Conservation (phyloP, 345 rosid genomes). For the Lepidium africanum region DNA sequence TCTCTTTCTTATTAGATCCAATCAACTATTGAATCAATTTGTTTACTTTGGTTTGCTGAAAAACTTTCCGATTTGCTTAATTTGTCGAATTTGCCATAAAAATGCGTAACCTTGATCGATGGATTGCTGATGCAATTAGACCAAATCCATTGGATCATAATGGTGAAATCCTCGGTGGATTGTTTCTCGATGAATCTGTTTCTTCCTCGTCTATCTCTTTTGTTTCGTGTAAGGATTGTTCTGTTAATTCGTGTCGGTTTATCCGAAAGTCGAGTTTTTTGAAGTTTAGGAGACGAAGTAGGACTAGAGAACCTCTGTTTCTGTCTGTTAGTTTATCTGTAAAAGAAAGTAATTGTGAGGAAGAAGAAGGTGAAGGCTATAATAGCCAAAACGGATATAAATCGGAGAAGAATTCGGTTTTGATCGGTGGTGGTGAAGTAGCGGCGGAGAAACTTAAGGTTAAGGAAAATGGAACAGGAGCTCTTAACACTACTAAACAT, state of each 20-base stretch:
- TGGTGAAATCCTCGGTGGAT: conserved; percentile 33
- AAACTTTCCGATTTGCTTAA: conserved; percentile 9
- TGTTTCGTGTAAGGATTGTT: not conserved
- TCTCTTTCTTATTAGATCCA: not conserved
- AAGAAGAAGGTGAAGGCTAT: conserved; percentile 37
- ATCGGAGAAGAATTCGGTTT: conserved; percentile 3
- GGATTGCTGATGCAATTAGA: conserved; percentile 32
- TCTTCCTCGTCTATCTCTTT: conserved; percentile 44
- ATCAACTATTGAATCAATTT: not conserved
- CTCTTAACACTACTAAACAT: conserved; percentile 47
- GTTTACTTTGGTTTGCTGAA: not conserved
- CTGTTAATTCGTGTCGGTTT: conserved; percentile 14
- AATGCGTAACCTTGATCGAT: conserved; percentile 50
- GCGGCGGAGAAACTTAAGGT: not conserved
- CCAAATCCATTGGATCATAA: conserved; percentile 21
- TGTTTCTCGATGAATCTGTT: conserved; percentile 43
- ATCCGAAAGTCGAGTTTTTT: conserved; percentile 23
- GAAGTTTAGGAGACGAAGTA: conserved; percentile 22
- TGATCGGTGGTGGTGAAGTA: not conserved
- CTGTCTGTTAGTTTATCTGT: conserved; percentile 64
- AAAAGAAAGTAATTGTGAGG: conserved; percentile 40
- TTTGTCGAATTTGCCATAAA: conserved; percentile 4
- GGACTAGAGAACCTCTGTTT: conserved; percentile 38
- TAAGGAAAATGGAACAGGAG: conserved; percentile 25
- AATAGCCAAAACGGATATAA: conserved; percentile 17